Conservation (phyloP, 257 asterid genomes). For the Solanum etuberosum region DNA sequence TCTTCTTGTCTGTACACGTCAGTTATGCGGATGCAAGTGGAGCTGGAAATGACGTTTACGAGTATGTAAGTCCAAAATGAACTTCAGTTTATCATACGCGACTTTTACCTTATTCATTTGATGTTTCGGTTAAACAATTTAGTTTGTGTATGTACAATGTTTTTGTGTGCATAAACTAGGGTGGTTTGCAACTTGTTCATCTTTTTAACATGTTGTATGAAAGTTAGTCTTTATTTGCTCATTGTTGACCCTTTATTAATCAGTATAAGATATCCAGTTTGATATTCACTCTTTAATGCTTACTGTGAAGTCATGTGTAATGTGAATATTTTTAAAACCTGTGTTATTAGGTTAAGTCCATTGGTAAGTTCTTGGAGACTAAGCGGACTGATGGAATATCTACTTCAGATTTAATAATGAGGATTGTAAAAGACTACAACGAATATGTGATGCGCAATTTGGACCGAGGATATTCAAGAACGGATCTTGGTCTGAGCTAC, state of each 20-base stretch:
- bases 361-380: slow-evolving; percentile 57
- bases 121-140: neutral
- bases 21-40: slow-evolving; percentile 69
- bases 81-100: neutral
- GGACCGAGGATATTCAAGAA: slow-evolving; percentile 65
- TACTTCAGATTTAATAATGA: slow-evolving; percentile 54
- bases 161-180: neutral
- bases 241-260: neutral
- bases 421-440: slow-evolving; percentile 58
- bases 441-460: slow-evolving; percentile 64
- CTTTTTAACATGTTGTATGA: neutral
- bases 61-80: slow-evolving; percentile 33
- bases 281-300: neutral
- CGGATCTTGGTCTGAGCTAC: slow-evolving; percentile 56
- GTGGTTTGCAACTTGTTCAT: neutral
- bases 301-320: neutral
- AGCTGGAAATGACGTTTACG: slow-evolving; percentile 54
- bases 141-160: neutral
- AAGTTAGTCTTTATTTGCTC: neutral
- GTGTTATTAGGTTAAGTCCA: slow-evolving; percentile 35
- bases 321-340: neutral
- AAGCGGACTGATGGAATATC: slow-evolving; percentile 53
- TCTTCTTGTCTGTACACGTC: slow-evolving; percentile 8
- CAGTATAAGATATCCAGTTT: neutral
- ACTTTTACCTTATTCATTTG: neutral